Evolutionary conservation across 176 grass and related monocot genomes (phyloP).

Genomic region (Phoenix roebelenii): DNA sequence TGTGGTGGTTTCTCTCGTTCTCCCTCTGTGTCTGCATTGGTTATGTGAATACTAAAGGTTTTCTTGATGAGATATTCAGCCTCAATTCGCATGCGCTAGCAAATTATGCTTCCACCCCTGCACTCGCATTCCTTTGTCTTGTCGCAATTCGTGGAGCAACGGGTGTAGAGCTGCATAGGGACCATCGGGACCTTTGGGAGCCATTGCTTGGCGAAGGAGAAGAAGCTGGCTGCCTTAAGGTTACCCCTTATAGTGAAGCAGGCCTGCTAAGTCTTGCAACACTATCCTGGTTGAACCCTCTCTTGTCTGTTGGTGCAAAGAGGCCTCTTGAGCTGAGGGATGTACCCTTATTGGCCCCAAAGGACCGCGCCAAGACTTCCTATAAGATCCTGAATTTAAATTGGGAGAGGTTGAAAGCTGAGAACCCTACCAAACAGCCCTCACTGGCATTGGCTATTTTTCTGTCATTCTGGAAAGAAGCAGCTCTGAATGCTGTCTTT

Average conservation of each 20-base stretch:
- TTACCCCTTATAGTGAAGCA: slow-evolving; percentile 57
- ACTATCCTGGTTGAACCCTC: slow-evolving; percentile 61
- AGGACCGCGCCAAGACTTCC: slow-evolving; percentile 40
- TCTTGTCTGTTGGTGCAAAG: slow-evolving; percentile 51
- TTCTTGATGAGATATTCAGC: slow-evolving; percentile 12
- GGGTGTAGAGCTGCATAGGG: slow-evolving; percentile 36
- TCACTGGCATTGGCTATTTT: slow-evolving; percentile 17
- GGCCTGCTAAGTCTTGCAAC: slow-evolving; percentile 44
- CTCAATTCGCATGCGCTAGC: slow-evolving; percentile 45
- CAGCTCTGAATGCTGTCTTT: slow-evolving; percentile 10
- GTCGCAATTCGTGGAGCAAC: slow-evolving; percentile 58
- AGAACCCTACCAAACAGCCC: slow-evolving; percentile 1
- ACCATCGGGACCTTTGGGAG: slow-evolving; percentile 34
- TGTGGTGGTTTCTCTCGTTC: slow-evolving; percentile 87
- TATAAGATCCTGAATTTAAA: slow-evolving; percentile 39
- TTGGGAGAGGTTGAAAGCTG: slow-evolving; percentile 35
- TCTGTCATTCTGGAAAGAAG: slow-evolving; percentile 18
- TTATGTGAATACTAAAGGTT: slow-evolving; percentile 27
- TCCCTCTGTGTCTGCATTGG: slow-evolving; percentile 50
- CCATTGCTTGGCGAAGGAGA: slow-evolving; percentile 30
- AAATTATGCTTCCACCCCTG: slow-evolving; percentile 52
- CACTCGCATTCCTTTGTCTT: slow-evolving; percentile 65
- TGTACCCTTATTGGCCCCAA: slow-evolving; percentile 53
- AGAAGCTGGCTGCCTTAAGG: slow-evolving; percentile 44
- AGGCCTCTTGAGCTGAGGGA: slow-evolving; percentile 47